Evolutionary conservation across 2,329 filamentous ascomycete species (phyloP), one percentile per base, ranked within the genome.

Genomic region (Apiospora rasikravindrae): DNA sequence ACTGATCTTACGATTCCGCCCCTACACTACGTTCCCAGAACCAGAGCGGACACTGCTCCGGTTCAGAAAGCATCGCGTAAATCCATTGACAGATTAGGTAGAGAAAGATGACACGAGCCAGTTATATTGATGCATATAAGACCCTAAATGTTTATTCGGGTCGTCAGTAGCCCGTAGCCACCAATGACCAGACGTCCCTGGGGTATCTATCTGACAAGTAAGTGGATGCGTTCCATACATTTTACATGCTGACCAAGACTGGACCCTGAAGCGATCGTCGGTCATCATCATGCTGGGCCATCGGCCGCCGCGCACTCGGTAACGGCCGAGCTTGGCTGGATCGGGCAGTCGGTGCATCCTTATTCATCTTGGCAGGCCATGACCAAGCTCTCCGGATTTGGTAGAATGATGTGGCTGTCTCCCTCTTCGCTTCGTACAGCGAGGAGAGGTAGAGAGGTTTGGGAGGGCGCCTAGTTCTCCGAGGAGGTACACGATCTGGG

Each of bases 201-300:
- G 51, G 51, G 24, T 29, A 29, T 42, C 40, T 42, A 53, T 19
- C n/a, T 53, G 49, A 26, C 24, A n/a, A 11, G 22, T 22, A 5
- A 5, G 49, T 53, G 51, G 51, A 14, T 53, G 51, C 26, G 51
- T 24, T 53, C 16, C 16, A 22, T 47, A 16, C 14, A 26, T 33
- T 57, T 57, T 57, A 57, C 51, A 57, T 61, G 53, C 53, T 61
- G 53, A 61, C 53, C 53, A n/a, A 61, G 29, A n/a, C 53, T 22
- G 29, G 53, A 61, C 53, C 26, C 26, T 61, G 53, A 61, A 33
- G 26, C n/a, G 51, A 33, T 33, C 26, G 26, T 24, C 51, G 26
- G 51, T 33, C 26, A 19, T 57, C 51, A 51, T n/a, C 49, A 26
- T 57, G 53, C 14, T 37, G 16, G 44, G 45, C 16, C 10, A 37